Evolutionary conservation across 345 rosid species (phyloP).

Genomic region (Hibiscus mutabilis): DNA sequence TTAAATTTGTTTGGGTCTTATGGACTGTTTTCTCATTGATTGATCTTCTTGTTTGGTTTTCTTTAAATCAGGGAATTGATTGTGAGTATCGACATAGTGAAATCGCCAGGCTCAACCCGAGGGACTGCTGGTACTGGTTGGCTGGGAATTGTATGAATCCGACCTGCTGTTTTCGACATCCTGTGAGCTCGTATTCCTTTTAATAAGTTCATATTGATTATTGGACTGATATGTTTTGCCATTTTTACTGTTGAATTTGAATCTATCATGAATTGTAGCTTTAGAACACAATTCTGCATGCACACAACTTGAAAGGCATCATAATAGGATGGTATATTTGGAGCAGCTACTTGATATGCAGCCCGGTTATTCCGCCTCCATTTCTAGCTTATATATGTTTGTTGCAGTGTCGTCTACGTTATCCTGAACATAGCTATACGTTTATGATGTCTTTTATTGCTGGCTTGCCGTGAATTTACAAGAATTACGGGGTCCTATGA

Average conservation of each 20-base stretch:
- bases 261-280: background rate
- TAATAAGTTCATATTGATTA: background rate
- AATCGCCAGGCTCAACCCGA: conserved; percentile 53
- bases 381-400: background rate
- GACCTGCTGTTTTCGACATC: conserved; percentile 53
- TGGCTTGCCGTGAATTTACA: background rate
- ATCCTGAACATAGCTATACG: no score
- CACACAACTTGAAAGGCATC: background rate
- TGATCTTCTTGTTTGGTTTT: background rate
- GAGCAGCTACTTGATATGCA: background rate
- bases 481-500: background rate
- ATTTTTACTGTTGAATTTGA: background rate
- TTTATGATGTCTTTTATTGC: background rate
- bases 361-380: background rate
- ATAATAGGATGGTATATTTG: background rate
- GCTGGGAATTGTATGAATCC: conserved; percentile 57
- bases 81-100: conserved; percentile 65
- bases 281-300: background rate
- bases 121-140: conserved; percentile 66
- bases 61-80: conserved; percentile 38
- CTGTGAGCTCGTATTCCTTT: conserved; percentile 33
- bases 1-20: no score
- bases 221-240: background rate
- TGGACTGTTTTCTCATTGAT: no score
- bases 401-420: background rate